Evolutionary conservation across 202 grass and related monocot genomes (phyloP).

Genomic region (Panicum hallii): DNA sequence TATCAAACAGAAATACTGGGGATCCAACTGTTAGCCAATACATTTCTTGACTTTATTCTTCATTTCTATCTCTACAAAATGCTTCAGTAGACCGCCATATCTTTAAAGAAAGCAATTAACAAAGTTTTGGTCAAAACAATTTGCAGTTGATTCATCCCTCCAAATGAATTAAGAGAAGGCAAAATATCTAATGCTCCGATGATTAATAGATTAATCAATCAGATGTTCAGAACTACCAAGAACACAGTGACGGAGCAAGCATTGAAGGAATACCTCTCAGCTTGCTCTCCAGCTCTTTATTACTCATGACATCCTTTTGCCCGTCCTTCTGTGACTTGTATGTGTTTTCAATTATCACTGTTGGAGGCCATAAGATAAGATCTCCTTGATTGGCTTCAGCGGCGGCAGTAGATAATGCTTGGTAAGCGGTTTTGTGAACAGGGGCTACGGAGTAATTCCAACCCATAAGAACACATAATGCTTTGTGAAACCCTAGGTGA

Average conservation of each 20-base stretch:
- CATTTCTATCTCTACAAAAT: background rate
- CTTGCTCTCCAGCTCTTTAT: conserved; percentile 80
- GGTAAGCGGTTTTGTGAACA: conserved; percentile 62
- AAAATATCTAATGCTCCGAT: conserved; percentile 30
- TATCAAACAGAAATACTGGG: background rate
- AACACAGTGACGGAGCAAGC: conserved; percentile 43
- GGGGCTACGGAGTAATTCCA: conserved; percentile 71
- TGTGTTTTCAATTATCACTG: conserved; percentile 71
- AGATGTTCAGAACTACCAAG: conserved; percentile 45
- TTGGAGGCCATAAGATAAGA: conserved; percentile 84
- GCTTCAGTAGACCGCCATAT: background rate
- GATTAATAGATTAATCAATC: conserved; percentile 41
- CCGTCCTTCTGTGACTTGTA: conserved; percentile 61
- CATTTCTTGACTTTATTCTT: conserved; percentile 16
- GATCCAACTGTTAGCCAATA: conserved; percentile 16
- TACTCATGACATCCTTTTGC: conserved; percentile 56
- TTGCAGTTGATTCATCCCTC: background rate
- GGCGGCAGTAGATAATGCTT: conserved; percentile 57
- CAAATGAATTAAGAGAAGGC: conserved; percentile 18
- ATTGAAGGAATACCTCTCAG: conserved; percentile 69
- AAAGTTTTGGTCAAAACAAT: conserved; percentile 18
- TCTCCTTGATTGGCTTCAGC: conserved; percentile 81
- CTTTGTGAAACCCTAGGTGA: conserved; percentile 86
- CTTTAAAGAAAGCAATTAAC: conserved; percentile 23
- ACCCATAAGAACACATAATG: conserved; percentile 83